Evolutionary conservation across 2,329 filamentous ascomycete species (phyloP).

Genomic region (Davidsoniella eucalypti): DNA sequence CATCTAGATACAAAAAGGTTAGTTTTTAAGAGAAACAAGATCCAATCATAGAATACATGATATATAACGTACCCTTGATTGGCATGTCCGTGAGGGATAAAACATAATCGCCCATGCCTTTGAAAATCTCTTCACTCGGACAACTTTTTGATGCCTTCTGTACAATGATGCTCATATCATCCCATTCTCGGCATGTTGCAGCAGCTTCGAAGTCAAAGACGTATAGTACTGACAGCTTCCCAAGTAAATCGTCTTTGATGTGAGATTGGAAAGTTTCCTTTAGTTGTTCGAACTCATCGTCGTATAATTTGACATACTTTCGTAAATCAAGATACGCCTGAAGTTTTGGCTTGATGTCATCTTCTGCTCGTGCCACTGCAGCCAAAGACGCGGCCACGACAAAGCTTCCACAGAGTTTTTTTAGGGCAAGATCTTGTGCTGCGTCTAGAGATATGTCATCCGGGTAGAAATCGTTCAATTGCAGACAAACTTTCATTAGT

Average conservation of each 20-base stretch:
- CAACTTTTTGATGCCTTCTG: conserved; percentile 28
- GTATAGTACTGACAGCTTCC: conserved; percentile 49
- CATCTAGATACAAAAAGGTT: conserved; percentile 21
- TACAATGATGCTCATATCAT: conserved; percentile 45
- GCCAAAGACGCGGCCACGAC: conserved; percentile 37
- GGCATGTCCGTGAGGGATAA: conserved; percentile 34
- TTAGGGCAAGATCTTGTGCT: conserved; percentile 35
- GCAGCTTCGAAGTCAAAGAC: conserved; percentile 70
- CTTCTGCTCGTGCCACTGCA: conserved; percentile 33
- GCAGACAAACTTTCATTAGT: conserved; percentile 38
- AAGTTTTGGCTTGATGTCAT: conserved; percentile 32
- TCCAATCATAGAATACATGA: not conserved
- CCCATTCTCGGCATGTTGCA: conserved; percentile 49
- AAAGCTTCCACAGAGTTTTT: conserved; percentile 55
- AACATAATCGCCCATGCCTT: conserved; percentile 50
- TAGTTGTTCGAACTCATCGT: conserved; percentile 18
- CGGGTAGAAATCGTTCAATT: conserved; percentile 35
- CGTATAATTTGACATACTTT: conserved; percentile 43
- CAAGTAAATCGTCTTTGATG: conserved; percentile 30
- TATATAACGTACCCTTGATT: conserved; percentile 28
- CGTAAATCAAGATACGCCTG: conserved; percentile 47
- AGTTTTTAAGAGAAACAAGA: not conserved
- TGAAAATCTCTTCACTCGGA: conserved; percentile 31
- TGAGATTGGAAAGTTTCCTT: conserved; percentile 6
- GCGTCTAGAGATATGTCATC: conserved; percentile 25